A percentile compares a stretch with the other conserved stretches of the same genome.
These are phyloP conservation scores for Quercus aquifolioides DNA, from an alignment of 306 rosid genomes.

Conservation along the genomic window DNA sequence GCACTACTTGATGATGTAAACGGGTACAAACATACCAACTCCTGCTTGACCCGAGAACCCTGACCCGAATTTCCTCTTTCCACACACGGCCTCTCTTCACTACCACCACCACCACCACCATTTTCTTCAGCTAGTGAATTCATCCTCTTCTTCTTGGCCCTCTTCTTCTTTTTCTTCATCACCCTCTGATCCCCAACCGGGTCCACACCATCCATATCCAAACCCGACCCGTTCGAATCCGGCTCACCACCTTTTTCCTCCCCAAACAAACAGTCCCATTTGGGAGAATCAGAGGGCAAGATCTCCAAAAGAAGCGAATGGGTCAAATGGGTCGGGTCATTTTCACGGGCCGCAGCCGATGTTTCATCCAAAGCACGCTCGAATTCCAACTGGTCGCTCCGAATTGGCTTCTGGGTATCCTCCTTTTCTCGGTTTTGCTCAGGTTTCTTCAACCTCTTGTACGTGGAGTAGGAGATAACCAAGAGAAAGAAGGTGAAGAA, in stretches of 20 bases:
- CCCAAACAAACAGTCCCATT: constrained; percentile 46
- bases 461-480: constrained; percentile 33
- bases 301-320: constrained; percentile 42
- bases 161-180: constrained; percentile 65
- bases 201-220: constrained; percentile 11
- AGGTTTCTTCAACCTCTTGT: constrained; percentile 22
- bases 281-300: constrained; percentile 47
- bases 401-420: constrained; percentile 16
- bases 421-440: constrained; percentile 15
- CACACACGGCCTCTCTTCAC: neutral
- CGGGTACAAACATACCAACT: constrained; percentile 58
- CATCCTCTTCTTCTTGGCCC: constrained; percentile 59
- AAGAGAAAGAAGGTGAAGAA: constrained; percentile 17
- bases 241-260: constrained; percentile 17
- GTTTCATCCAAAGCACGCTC: constrained; percentile 20
- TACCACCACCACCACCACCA: neutral
- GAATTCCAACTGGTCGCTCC: constrained; percentile 12
- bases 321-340: constrained; percentile 32
- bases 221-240: constrained; percentile 14
- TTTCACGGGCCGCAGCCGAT: constrained; percentile 10
- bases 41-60: constrained; percentile 35
- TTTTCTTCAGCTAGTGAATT: constrained; percentile 31
- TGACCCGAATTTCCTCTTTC: constrained; percentile 26
- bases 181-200: constrained; percentile 28
- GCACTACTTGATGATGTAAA: constrained; percentile 70